Evolutionary conservation across 805 yeast genomes (phyloP), one percentile per base, ranked within the genome.

Genomic region (Ogataea kodamae): DNA sequence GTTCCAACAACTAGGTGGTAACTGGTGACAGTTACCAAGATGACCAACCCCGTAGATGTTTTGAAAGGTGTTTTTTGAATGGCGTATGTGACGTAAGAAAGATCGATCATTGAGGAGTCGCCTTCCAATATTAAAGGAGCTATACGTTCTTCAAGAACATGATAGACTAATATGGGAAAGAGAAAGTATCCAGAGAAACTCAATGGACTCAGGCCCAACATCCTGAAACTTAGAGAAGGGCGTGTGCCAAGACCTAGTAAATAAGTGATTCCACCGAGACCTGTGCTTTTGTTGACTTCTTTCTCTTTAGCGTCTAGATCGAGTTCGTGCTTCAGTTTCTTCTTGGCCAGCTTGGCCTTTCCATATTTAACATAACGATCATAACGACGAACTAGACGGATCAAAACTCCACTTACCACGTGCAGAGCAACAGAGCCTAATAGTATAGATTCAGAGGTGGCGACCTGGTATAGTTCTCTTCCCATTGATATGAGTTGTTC

Each of bases 181-280:
- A 79, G 58, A 3, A 74, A 25, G 48, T 74, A 76, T 0, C 92
- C 92, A 3, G 81, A 64, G 33, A 78, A 67, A 14, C 74, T 64
- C 13, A 77, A 54, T 3, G 87, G 86, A 2, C 82, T 59, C 5
- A 72, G 40, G 0, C 81, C 80, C 8, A 72, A 49, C 22, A 46
- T 49, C 29, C 64, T 56, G 11, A 66, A 64, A 5, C 71, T 63
- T 36, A 65, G 52, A 5, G 79, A 68, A 39, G 59, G 65, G 40
- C 69, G 64, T 16, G 70, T 58, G 1, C 82, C 83, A 13, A 74
- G 51, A 0, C 84, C 84, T 10, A 77, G 44, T 7, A 75, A 40
- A n/a, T 74, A 63, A 2, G 71, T 57, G 25, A 79, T 61, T 1
- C 86, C 86, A 5, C 81, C 81, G n/a, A 79, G 56, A 0, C 86